These are phyloP conservation scores for Ophiostoma perfectum DNA, from an alignment of 2,329 filamentous ascomycete genomes.

Conservation along the genomic window DNA sequence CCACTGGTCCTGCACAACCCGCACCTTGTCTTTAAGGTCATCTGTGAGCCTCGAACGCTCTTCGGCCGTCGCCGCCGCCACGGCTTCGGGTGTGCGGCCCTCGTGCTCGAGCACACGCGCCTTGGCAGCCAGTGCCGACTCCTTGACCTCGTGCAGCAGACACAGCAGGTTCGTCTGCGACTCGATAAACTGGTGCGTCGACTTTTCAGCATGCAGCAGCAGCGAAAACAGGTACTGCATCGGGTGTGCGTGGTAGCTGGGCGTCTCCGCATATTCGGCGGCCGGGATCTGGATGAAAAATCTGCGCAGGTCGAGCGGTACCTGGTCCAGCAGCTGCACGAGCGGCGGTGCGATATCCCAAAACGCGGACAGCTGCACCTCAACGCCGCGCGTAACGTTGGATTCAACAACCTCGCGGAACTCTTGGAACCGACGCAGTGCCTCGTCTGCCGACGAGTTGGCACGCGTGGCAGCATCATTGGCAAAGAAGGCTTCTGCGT, in stretches of 20 bases:
- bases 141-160: conserved; percentile 83
- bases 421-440: conserved; percentile 65
- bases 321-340: conserved; percentile 69
- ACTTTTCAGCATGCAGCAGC: conserved; percentile 81
- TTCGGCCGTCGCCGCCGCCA: conserved; percentile 50
- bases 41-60: conserved; percentile 70
- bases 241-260: conserved; percentile 71
- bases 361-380: conserved; percentile 87
- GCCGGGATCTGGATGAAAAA: conserved; percentile 74
- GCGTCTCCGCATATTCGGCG: conserved; percentile 79
- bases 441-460: conserved; percentile 64
- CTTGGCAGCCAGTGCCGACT: conserved; percentile 65
- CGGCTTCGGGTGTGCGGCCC: conserved; percentile 34
- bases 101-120: conserved; percentile 36
- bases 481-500: conserved; percentile 75
- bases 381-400: conserved; percentile 81
- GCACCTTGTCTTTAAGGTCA: conserved; percentile 89
- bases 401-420: conserved; percentile 75
- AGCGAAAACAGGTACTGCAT: conserved; percentile 86
- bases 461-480: conserved; percentile 71
- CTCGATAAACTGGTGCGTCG: conserved; percentile 95
- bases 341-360: conserved; percentile 95
- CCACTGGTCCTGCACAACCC: conserved; percentile 88
- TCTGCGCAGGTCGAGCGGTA: conserved; percentile 53
- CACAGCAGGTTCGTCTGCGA: conserved; percentile 87